Evolutionary conservation across 1,284 basidiomycete genomes (phyloP).

Genomic region (Tilletia caries): DNA sequence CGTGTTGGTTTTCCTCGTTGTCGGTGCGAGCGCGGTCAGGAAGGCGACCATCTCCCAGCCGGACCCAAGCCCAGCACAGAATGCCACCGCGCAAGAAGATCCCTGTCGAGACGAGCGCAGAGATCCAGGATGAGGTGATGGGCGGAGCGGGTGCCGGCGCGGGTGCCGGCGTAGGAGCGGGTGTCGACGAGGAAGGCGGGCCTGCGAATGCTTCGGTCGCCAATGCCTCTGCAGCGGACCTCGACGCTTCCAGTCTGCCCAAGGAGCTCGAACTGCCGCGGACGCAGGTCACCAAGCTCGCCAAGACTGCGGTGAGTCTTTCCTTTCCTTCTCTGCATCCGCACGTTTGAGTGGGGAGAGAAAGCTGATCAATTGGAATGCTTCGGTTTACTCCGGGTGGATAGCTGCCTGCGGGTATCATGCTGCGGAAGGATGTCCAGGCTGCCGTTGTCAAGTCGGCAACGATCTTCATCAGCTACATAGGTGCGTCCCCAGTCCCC

Average conservation of each 20-base stretch:
- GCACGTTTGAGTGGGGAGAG: not conserved
- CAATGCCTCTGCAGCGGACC: not conserved
- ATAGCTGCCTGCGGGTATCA: slow-evolving; percentile 7
- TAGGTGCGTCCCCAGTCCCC: not conserved
- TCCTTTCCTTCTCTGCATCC: not conserved
- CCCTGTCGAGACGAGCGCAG: too few relatives aligned
- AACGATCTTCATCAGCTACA: slow-evolving; percentile 15
- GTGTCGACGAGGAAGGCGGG: too few relatives aligned
- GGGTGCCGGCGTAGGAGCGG: too few relatives aligned
- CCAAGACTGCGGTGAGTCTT: slow-evolving; percentile 14
- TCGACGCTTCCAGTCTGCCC: not conserved
- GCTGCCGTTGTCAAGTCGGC: slow-evolving; percentile 11
- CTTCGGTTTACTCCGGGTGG: not conserved
- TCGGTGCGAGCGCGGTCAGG: too few relatives aligned
- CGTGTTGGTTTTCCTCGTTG: too few relatives aligned
- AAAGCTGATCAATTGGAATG: not conserved
- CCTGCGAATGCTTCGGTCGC: too few relatives aligned
- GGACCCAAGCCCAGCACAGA: too few relatives aligned
- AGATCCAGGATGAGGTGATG: too few relatives aligned
- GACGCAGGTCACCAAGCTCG: slow-evolving; percentile 9
- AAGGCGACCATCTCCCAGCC: too few relatives aligned
- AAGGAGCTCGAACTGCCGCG: slow-evolving; percentile 10
- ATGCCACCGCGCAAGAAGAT: too few relatives aligned
- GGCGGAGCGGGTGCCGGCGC: too few relatives aligned
- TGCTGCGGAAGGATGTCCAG: slow-evolving; percentile 14